Base-by-base conservation (phyloP, 1,284 basidiomycete species). In the Garcileccinum viscosum region DNA sequence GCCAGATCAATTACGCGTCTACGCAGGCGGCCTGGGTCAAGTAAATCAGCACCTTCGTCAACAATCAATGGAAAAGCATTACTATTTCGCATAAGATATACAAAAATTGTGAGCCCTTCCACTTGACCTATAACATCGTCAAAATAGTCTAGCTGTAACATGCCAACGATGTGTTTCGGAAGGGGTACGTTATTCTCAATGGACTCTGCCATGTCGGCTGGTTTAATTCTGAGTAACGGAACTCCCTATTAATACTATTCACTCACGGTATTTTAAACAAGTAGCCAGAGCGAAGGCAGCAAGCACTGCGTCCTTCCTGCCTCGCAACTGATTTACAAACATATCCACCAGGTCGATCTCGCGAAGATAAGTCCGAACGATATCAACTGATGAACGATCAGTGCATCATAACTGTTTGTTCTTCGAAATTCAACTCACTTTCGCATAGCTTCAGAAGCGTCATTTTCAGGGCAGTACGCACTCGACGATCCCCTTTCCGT, bases 181-280 rank as follows among this genome's bases (percentile, higher is more conserved):
- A 19, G 19, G 8, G 5, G 40, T 42, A 0, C 6, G 19, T 42
- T 42, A 4, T 19, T 19, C 40, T 22, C 40, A 19, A 42, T 42
- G n/a, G n/a, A n/a, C n/a, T n/a, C n/a, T 6, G 64, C 47, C 75
- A 78, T 77, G 32, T 78, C 73, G 0, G 1, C 76, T 77, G 27
- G 19, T 5, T 15, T 33, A 5, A 44, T 33, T 27, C 3, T 67
- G 5, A 67, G 50, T 15, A 3, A 38, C 4, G 30, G 4, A 5
- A 8, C 3, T 33, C 7, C 17, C 11, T 33, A 2, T 5, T 3
- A 8, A 40, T 3, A 2, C 3, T 1, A 12, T 61, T 17, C 0
- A 65, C 75, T 64, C 32, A 77, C 75, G 1, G 32, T 69, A n/a
- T 30, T 44, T 71, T 68, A 73, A 38, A 37, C 73, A 74, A 1